These are phyloP conservation scores for Chenopodium album DNA, from an alignment of 148 eudicot genomes.

Conservation along the genomic window DNA sequence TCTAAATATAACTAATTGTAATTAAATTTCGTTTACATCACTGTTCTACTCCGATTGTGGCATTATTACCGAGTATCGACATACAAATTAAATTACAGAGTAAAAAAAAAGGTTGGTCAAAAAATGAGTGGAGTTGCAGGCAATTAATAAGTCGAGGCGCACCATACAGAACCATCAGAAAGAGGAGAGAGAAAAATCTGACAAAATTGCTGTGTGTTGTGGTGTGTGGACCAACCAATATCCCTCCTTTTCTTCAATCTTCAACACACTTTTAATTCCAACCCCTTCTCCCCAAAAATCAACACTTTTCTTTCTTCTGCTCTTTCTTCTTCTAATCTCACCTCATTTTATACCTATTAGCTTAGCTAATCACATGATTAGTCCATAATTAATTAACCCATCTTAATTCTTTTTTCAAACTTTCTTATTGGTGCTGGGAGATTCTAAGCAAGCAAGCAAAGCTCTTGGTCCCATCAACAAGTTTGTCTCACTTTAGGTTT, in stretches of 20 bases:
- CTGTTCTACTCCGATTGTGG: no score
- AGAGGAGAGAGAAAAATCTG: slow-evolving; percentile 4
- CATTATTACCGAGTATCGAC: no score
- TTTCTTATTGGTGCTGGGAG: background rate
- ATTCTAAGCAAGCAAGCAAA: background rate
- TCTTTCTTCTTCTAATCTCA: background rate
- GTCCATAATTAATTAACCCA: background rate
- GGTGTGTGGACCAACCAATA: slow-evolving; percentile 33
- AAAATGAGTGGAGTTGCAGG: slow-evolving; percentile 27
- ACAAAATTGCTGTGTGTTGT: slow-evolving; percentile 24
- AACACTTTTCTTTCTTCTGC: background rate
- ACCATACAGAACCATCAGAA: background rate
- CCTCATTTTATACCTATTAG: background rate
- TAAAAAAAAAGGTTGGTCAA: background rate
- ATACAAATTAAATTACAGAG: no score
- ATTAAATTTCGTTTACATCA: no score
- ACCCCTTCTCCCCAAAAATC: slow-evolving; percentile 6
- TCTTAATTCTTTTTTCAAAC: no score
- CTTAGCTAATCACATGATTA: background rate
- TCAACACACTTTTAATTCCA: background rate
- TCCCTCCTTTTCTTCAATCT: background rate
- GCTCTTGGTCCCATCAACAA: background rate
- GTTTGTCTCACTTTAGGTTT: no score
- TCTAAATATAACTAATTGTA: no score
- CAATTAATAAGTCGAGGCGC: slow-evolving; percentile 16